phyloP scores from a whole-genome alignment of 1,284 basidiomycete genomes.

The Gomphus sp. region DNA sequence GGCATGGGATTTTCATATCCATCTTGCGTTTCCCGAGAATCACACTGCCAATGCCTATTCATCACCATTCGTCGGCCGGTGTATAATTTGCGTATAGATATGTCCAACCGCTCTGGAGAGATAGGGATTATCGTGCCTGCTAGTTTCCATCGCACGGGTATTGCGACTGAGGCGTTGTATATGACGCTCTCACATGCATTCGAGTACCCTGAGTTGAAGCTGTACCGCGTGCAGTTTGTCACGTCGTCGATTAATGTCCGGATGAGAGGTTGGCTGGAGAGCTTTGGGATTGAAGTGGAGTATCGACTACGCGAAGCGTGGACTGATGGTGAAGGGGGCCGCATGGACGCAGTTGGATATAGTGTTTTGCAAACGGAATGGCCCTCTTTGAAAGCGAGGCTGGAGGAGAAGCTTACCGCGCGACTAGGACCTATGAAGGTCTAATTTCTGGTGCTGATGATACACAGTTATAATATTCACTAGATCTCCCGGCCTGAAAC shows the following conservation, averaged over 20 bases:
- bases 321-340: constrained; percentile 18
- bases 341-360: constrained; percentile 27
- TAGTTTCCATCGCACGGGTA: constrained; percentile 25
- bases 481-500: too few species aligned
- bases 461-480: too few species aligned
- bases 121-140: constrained; percentile 32
- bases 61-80: constrained; percentile 24
- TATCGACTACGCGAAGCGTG: constrained; percentile 27
- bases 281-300: constrained; percentile 28
- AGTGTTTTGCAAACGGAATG: constrained; percentile 34
- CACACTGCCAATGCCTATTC: neutral
- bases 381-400: constrained; percentile 22
- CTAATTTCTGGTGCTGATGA: too few species aligned
- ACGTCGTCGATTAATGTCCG: constrained; percentile 29
- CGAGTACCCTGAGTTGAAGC: constrained; percentile 23
- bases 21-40: constrained; percentile 17
- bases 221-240: constrained; percentile 33
- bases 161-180: constrained; percentile 34
- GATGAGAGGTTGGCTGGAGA: constrained; percentile 37
- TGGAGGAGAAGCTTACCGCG: constrained; percentile 10
- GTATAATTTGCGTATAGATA: constrained; percentile 30
- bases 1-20: constrained; percentile 29
- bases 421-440: neutral
- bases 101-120: constrained; percentile 25
- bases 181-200: constrained; percentile 29